Percentiles rank a stretch among this genome's conserved stretches.
Conservation (phyloP, 2,329 filamentous ascomycete species). For the Tothia fuscella region DNA sequence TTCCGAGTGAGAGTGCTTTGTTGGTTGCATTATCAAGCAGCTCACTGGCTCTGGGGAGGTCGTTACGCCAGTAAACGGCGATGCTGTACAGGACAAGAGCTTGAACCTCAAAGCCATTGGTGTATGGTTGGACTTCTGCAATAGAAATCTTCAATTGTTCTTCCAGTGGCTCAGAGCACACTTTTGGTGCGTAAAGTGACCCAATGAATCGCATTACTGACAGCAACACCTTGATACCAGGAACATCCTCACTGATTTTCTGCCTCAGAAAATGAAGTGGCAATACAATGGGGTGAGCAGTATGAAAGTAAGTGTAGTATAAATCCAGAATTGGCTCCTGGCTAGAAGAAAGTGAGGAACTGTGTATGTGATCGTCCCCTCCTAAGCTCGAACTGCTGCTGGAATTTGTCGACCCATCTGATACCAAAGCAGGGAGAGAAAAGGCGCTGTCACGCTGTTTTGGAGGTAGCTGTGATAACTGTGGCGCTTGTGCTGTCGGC, state of each 20-base stretch:
- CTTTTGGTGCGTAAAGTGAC: slow-evolving; percentile 38
- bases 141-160: slow-evolving; percentile 23
- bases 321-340: slow-evolving; percentile 23
- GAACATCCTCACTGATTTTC: slow-evolving; percentile 29
- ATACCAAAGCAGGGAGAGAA: not conserved
- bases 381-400: not conserved
- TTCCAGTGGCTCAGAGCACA: slow-evolving; percentile 34
- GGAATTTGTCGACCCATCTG: not conserved
- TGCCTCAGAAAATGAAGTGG: slow-evolving; percentile 25
- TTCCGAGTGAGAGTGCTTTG: slow-evolving; percentile 61
- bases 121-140: slow-evolving; percentile 19
- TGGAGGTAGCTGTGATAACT: too few species aligned
- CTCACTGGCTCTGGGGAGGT: slow-evolving; percentile 55
- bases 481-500: too few species aligned
- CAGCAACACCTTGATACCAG: slow-evolving; percentile 32
- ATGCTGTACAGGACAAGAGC: slow-evolving; percentile 66
- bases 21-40: slow-evolving; percentile 59
- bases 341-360: not conserved
- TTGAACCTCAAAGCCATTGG: slow-evolving; percentile 53
- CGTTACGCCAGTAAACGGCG: slow-evolving; percentile 57
- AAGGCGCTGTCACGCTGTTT: too few species aligned
- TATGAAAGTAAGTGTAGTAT: slow-evolving; percentile 45
- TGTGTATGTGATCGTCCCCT: not conserved
- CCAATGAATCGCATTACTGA: slow-evolving; percentile 46
- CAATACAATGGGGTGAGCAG: slow-evolving; percentile 44